Evolutionary conservation across 257 asterid species (phyloP).

Genomic region (Solanum ossicruentum): DNA sequence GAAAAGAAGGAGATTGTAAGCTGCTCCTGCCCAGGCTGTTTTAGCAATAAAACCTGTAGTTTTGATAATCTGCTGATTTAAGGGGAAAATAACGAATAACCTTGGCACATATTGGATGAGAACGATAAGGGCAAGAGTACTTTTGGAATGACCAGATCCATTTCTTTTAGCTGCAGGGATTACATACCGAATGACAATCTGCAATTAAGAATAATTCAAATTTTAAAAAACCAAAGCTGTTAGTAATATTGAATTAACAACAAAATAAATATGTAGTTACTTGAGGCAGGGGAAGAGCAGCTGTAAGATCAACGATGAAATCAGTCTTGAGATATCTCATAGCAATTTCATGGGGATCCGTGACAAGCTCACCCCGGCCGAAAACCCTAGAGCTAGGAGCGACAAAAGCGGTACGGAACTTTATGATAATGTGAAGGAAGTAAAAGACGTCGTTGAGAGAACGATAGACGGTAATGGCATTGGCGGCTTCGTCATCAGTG

Average conservation of each 20-base stretch:
- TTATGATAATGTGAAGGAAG: slow-evolving; percentile 56
- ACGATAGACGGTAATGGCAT: slow-evolving; percentile 40
- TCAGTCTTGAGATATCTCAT: slow-evolving; percentile 53
- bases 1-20: slow-evolving; percentile 82
- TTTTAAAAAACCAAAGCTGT: not conserved
- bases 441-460: slow-evolving; percentile 57
- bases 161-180: slow-evolving; percentile 59
- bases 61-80: slow-evolving; percentile 64
- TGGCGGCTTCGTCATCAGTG: slow-evolving; percentile 35
- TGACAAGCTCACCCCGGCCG: slow-evolving; percentile 92
- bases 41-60: slow-evolving; percentile 84
- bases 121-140: slow-evolving; percentile 82
- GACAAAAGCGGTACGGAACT: slow-evolving; percentile 85
- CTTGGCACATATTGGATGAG: slow-evolving; percentile 80
- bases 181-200: slow-evolving; percentile 70
- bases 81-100: slow-evolving; percentile 63
- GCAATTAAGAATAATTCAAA: slow-evolving; percentile 4
- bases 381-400: slow-evolving; percentile 83
- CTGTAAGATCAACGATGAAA: slow-evolving; percentile 64
- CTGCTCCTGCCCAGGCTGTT: slow-evolving; percentile 99
- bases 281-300: slow-evolving; percentile 85
- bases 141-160: slow-evolving; percentile 59
- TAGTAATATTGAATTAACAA: not conserved
- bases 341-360: slow-evolving; percentile 58
- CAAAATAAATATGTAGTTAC: slow-evolving; percentile 3